phyloP scores from a whole-genome alignment of 768 basidiomycete genomes.

The Termitomyces sp. region DNA sequence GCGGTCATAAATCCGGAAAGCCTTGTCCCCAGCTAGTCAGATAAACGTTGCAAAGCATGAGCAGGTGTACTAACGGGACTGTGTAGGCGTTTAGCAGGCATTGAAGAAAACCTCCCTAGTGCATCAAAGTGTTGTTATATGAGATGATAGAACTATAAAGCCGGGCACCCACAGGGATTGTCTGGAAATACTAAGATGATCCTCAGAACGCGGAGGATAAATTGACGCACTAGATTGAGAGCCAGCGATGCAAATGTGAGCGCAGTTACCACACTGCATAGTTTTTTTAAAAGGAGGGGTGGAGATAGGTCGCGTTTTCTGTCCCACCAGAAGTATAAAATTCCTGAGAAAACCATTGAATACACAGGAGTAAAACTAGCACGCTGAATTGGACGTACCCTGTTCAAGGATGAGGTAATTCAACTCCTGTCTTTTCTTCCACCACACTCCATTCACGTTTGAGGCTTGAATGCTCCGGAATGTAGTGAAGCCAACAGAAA shows the following conservation, averaged over 20 bases:
- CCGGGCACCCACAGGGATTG: background rate
- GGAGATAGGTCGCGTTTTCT: background rate
- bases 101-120: background rate
- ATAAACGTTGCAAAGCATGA: background rate
- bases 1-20: slow-evolving; percentile 1
- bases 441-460: background rate
- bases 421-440: background rate
- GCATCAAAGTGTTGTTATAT: background rate
- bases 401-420: background rate
- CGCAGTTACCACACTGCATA: background rate
- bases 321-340: background rate
- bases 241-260: background rate
- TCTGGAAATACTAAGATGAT: background rate
- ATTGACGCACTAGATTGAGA: background rate
- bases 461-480: background rate
- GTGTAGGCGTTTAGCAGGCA: background rate
- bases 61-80: background rate
- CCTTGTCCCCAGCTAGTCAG: background rate
- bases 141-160: background rate
- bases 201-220: background rate
- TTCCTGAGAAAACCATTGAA: background rate
- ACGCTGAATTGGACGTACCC: background rate
- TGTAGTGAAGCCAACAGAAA: background rate
- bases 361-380: too few species aligned
- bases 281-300: background rate